Evolutionary conservation across 495 filamentous ascomycete species (phyloP), one percentile per base, ranked within the genome.

Genomic region (Tuber melanosporum): DNA sequence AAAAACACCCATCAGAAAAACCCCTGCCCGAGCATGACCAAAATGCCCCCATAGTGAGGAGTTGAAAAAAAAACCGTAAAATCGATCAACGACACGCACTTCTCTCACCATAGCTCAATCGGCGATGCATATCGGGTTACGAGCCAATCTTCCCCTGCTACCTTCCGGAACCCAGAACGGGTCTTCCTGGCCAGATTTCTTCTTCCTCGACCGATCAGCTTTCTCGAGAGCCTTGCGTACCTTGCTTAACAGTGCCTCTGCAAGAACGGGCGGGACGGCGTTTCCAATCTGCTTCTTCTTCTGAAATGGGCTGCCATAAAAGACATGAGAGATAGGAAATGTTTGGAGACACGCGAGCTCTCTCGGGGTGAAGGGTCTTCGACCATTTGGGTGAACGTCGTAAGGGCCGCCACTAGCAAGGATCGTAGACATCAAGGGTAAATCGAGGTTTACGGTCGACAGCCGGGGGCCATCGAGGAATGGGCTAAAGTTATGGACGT

Each of bases 231-330:
- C 88, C 44, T 83, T 85, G 39, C 85, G 85, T 3, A 94, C 85
- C 74, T 90, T 88, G 42, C 84, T 77, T 79, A 91, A 92, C 0
- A 96, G 75, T 0, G 87, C 86, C 62, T 87, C 84, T 0, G 90
- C 91, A 0, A 93, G 84, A 9, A 84, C 77, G 0, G 94, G 90
- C 0, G 94, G 92, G 10, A 96, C 93, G 0, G 94, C 93, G 83
- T 98, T 98, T 0, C 95, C 95, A 77, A 97, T 92, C 82, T 95
- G 93, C 78, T 87, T 91, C 75, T 88, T 89, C 3, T 90, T 85
- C 9, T 83, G 77, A 0, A 80, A 84, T 12, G 79, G 82, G 5
- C 78, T 70, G 0, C 84, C 84, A 0, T 84, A 80, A 77, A 97
- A 97, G 3, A 85, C 82, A 84, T 93, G 91, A 3, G 85, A 84